Evolutionary conservation across 139 green algal species (phyloP), one percentile per base, ranked within the genome.

Genomic region (Spirogloea muscicola): DNA sequence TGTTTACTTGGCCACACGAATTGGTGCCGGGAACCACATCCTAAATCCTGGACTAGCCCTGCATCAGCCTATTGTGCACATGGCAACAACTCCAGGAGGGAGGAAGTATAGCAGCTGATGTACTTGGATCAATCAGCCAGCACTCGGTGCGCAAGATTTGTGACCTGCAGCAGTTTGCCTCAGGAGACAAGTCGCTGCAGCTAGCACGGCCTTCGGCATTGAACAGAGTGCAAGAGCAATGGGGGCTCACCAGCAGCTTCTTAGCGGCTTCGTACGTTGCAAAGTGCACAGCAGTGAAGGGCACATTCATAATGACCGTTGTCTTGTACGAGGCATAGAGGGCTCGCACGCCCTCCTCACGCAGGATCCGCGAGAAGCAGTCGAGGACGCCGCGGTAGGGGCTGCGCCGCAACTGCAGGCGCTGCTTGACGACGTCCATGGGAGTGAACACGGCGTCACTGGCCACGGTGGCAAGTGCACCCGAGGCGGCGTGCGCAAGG

Each of bases 271-370:
- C 94, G 80, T 98, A 98, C 25, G 87, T 85, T 0, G 85, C 79
- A 80, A 98, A 96, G 77, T 93, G 94, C 34, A 95, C 58, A 1
- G 93, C 87, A 0, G 89, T 95, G 87, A 93, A 96, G 2, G 94
- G 94, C 27, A 98, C 81, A 82, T 98, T 98, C 92, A 97, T 98
- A 18, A 97, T 52, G 0, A 98, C 29, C 61, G 90, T 95, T 9
- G 89, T 94, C 63, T 82, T 82, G 68, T 96, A 98, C 2, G 88
- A 95, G 10, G 81, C 84, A 82, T 90, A 99, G 37, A 99, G 93
- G 1, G 91, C 90, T 0, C 60, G 33, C 16, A 91, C 3, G 1
- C 94, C 94, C 46, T 96, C 91, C 16, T 89, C 36, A 5, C 72
- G 63, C 38, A 90, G 62, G 3, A 88, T 93, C 1, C 71, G 49